Conservation (phyloP, 73 alveolate genomes). For the Paramecium caudatum region DNA sequence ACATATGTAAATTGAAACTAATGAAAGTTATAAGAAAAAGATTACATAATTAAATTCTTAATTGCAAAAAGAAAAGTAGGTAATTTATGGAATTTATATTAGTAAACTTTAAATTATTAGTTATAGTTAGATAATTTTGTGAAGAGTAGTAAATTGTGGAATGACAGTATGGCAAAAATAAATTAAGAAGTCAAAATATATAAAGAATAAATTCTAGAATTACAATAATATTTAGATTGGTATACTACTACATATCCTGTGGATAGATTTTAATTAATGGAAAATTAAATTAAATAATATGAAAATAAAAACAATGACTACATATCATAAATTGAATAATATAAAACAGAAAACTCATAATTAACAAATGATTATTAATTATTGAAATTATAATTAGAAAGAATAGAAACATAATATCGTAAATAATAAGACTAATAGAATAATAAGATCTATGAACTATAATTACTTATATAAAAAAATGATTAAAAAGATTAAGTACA, state of each 20-base stretch:
- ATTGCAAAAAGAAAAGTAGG: constrained; percentile 24
- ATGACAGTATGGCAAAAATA: constrained; percentile 29
- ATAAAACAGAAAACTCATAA: not conserved
- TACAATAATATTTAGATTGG: constrained; percentile 28
- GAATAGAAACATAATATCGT: not conserved
- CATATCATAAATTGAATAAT: not conserved
- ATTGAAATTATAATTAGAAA: not conserved
- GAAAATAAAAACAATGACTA: not conserved
- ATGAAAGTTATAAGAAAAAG: constrained; percentile 47
- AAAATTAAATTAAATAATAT: not conserved
- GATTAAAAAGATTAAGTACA: not conserved
- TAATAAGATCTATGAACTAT: constrained; percentile 7
- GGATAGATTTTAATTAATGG: constrained; percentile 1
- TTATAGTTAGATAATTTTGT: constrained; percentile 24
- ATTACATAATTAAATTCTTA: constrained; percentile 13
- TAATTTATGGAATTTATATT: not conserved
- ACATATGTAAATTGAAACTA: not conserved
- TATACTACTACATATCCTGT: constrained; percentile 25
- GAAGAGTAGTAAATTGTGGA: constrained; percentile 20
- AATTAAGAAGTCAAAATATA: not conserved
- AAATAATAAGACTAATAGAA: not conserved
- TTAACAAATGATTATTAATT: not conserved
- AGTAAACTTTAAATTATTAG: not conserved
- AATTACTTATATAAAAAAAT: not conserved
- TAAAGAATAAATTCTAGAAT: constrained; percentile 28